Evolutionary conservation across 352 stramenopile genomes (phyloP).

Genomic region (Pseudoperonospora humuli): DNA sequence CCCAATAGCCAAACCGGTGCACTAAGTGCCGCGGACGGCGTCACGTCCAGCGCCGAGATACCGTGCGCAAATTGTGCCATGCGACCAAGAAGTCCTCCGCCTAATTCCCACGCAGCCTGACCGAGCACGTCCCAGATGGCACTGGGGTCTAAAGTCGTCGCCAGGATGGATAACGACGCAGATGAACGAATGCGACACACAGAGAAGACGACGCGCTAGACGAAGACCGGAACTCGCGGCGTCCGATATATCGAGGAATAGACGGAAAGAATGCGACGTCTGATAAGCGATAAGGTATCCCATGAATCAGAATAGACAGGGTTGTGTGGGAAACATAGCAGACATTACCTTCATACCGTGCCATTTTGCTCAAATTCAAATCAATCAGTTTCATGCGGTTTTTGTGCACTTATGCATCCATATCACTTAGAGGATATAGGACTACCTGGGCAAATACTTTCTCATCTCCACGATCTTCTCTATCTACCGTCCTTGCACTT

Average conservation of each 20-base stretch:
- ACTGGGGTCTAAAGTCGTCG: slow-evolving; percentile 9
- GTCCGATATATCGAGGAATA: slow-evolving; percentile 6
- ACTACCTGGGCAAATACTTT: too few relatives aligned
- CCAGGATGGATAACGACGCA: slow-evolving; percentile 13
- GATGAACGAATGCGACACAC: not conserved
- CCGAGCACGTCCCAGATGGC: slow-evolving; percentile 21
- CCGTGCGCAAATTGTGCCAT: slow-evolving; percentile 83
- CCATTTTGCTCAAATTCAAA: too few relatives aligned
- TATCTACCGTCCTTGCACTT: too few relatives aligned
- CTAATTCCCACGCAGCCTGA: slow-evolving; percentile 27
- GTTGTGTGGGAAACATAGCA: not conserved
- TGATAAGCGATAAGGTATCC: not conserved
- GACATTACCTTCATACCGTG: too few relatives aligned
- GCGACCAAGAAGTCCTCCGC: slow-evolving; percentile 34
- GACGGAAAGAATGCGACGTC: slow-evolving; percentile 1
- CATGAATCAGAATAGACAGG: slow-evolving; percentile 2
- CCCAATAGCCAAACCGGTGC: slow-evolving; percentile 49
- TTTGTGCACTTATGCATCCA: too few relatives aligned
- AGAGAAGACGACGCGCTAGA: slow-evolving; percentile 8
- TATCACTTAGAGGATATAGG: too few relatives aligned
- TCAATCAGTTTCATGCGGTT: too few relatives aligned
- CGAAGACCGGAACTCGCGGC: slow-evolving; percentile 1
- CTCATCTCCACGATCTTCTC: too few relatives aligned
- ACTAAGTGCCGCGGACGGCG: slow-evolving; percentile 23
- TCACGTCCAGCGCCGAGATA: slow-evolving; percentile 63